Percentiles rank a stretch among this genome's conserved stretches.
Conservation (phyloP, 2,329 filamentous ascomycete species). For the Arthrobotrys pseudoclavata region DNA sequence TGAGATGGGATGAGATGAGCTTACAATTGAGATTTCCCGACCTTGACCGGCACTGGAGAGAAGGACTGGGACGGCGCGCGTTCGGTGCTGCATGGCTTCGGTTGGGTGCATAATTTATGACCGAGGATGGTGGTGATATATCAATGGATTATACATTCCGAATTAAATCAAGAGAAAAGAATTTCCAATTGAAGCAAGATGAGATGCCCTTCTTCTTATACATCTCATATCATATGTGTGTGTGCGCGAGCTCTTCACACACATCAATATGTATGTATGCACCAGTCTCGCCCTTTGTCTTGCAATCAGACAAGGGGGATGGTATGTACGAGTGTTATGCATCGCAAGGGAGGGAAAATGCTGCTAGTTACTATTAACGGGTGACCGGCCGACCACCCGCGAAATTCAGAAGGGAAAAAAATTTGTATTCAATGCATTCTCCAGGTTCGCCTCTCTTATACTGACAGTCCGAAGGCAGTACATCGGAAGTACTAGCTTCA, state of each 20-base stretch:
- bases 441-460: slow-evolving; percentile 44
- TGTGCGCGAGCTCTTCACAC: not conserved
- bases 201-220: slow-evolving; percentile 31
- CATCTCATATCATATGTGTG: slow-evolving; percentile 22
- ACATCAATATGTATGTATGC: not conserved
- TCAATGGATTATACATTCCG: slow-evolving; percentile 27
- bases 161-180: not conserved
- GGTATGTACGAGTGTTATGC: not conserved
- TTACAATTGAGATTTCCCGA: slow-evolving; percentile 56
- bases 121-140: slow-evolving; percentile 24
- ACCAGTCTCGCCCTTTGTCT: slow-evolving; percentile 4
- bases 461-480: slow-evolving; percentile 9
- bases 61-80: slow-evolving; percentile 13
- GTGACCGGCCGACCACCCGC: slow-evolving; percentile 51
- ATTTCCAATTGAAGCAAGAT: slow-evolving; percentile 25
- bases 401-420: slow-evolving; percentile 21
- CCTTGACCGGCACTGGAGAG: not conserved
- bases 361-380: slow-evolving; percentile 8
- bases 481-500: slow-evolving; percentile 26
- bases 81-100: slow-evolving; percentile 29
- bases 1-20: slow-evolving; percentile 25
- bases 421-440: slow-evolving; percentile 35
- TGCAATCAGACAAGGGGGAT: not conserved
- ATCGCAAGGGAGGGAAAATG: slow-evolving; percentile 14
- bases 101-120: slow-evolving; percentile 32